Percentiles rank a stretch among this genome's conserved stretches.
Evolutionary conservation across 2,329 filamentous ascomycete species (phyloP).

Genomic region (Chaetothyriales sp.): DNA sequence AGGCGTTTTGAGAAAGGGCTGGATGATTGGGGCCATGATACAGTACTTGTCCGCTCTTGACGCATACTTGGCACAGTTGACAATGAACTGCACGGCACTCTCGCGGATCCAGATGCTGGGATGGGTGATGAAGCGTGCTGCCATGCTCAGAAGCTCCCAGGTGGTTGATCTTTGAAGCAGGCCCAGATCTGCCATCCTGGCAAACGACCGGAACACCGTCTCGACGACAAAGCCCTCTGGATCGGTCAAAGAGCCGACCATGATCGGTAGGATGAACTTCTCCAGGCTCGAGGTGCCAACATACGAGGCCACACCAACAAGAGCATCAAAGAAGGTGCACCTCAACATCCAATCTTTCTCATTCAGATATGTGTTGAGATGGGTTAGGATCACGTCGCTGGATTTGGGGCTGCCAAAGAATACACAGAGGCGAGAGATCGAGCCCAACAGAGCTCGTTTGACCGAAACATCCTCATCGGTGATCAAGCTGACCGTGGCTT

Average conservation of each 20-base stretch:
- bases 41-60: constrained; percentile 70
- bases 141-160: constrained; percentile 75
- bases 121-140: constrained; percentile 76
- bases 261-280: constrained; percentile 86
- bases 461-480: constrained; percentile 78
- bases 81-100: constrained; percentile 69
- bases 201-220: constrained; percentile 72
- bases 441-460: constrained; percentile 76
- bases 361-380: constrained; percentile 93
- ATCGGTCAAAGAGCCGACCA: constrained; percentile 88
- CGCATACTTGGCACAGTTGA: constrained; percentile 58
- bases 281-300: constrained; percentile 79
- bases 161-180: constrained; percentile 69
- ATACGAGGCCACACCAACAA: constrained; percentile 82
- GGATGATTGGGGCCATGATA: constrained; percentile 64
- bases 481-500: constrained; percentile 74
- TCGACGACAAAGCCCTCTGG: constrained; percentile 89
- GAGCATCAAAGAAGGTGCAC: constrained; percentile 89
- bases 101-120: constrained; percentile 93
- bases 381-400: constrained; percentile 89
- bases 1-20: constrained; percentile 63
- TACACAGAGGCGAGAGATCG: constrained; percentile 79
- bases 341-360: constrained; percentile 94
- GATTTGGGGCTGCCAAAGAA: constrained; percentile 88
- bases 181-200: constrained; percentile 74